These are phyloP conservation scores for Clarireedia paspali DNA, from an alignment of 2,329 filamentous ascomycete species.

Conservation along the genomic window DNA sequence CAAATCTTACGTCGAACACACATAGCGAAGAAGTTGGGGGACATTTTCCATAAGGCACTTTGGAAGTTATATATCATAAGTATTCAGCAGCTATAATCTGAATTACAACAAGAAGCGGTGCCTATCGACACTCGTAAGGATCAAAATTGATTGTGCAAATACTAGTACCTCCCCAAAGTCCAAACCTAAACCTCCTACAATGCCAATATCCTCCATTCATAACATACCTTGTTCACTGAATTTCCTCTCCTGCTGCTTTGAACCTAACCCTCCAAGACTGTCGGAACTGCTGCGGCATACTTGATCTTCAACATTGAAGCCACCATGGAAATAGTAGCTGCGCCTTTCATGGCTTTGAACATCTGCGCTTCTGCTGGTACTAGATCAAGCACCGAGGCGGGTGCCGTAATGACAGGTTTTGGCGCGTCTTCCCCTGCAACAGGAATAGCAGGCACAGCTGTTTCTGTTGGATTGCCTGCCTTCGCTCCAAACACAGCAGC, in stretches of 20 bases:
- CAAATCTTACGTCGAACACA: neutral
- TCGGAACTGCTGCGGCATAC: neutral
- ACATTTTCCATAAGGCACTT: neutral
- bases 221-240: neutral
- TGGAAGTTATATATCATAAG: neutral
- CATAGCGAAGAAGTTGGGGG: slow-evolving; percentile 7
- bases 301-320: slow-evolving; percentile 6
- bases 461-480: neutral
- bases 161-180: slow-evolving; percentile 5
- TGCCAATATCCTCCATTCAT: slow-evolving; percentile 1
- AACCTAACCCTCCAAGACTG: neutral
- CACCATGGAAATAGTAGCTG: neutral
- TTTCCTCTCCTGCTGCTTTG: too few relatives aligned
- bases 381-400: neutral
- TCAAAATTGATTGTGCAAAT: slow-evolving; percentile 10
- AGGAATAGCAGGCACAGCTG: neutral
- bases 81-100: slow-evolving; percentile 2
- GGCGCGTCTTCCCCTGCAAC: neutral
- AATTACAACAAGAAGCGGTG: slow-evolving; percentile 6
- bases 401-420: neutral
- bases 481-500: slow-evolving; percentile 8
- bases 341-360: neutral
- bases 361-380: neutral
- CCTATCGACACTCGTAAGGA: neutral
- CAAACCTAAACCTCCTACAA: neutral